phyloP scores from a whole-genome alignment of 1,284 basidiomycete species.

The Austroboletus sp. region DNA sequence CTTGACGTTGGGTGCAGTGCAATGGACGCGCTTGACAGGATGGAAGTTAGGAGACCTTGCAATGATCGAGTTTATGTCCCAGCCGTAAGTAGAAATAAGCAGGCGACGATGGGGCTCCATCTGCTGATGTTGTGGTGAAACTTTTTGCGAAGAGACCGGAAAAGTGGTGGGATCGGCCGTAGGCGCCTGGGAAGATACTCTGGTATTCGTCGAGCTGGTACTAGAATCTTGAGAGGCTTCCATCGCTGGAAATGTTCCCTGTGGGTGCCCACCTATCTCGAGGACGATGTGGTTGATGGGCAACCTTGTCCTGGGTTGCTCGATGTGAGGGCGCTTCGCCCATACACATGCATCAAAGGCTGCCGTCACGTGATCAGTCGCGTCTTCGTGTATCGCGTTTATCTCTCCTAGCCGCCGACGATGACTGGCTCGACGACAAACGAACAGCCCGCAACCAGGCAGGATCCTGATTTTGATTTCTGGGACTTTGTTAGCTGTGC shows the following conservation, averaged over 20 bases:
- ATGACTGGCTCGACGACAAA: constrained; percentile 36
- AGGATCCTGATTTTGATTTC: constrained; percentile 48
- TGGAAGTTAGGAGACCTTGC: constrained; percentile 25
- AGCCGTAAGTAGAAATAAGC: constrained; percentile 43
- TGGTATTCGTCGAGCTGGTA: neutral
- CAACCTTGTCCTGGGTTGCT: neutral
- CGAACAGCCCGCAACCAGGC: constrained; percentile 11
- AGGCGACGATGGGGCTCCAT: constrained; percentile 7
- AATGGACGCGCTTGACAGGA: constrained; percentile 36
- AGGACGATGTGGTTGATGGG: neutral
- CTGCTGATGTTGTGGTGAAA: neutral
- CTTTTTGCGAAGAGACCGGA: neutral
- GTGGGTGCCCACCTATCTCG: neutral
- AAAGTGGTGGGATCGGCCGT: neutral
- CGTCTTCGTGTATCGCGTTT: constrained; percentile 6
- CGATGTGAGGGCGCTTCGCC: neutral
- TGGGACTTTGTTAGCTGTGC: constrained; percentile 73
- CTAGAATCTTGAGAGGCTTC: neutral
- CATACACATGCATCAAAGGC: neutral
- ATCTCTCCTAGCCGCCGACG: neutral
- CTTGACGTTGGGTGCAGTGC: constrained; percentile 23
- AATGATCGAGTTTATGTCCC: constrained; percentile 46
- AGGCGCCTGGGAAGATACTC: constrained; percentile 7
- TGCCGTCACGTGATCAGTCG: constrained; percentile 18
- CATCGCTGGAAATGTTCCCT: neutral